phyloP scores from a whole-genome alignment of 805 yeast genomes.

The Candida andamanensis region DNA sequence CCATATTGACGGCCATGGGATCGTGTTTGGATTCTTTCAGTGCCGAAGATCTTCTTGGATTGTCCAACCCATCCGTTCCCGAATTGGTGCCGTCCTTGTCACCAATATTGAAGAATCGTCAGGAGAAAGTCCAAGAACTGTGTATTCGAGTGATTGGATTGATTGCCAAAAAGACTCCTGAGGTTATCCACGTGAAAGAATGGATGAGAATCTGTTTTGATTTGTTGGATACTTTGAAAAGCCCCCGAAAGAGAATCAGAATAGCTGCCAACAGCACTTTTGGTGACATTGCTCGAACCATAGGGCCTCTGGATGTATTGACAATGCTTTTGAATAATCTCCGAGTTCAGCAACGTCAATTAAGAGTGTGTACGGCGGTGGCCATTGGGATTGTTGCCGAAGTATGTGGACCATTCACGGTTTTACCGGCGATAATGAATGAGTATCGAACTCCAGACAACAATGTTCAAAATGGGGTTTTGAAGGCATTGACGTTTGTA shows the following conservation, averaged over 20 bases:
- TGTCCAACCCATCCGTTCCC: slow-evolving; percentile 63
- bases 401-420: slow-evolving; percentile 87
- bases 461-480: slow-evolving; percentile 91
- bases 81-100: slow-evolving; percentile 84
- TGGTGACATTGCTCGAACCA: slow-evolving; percentile 84
- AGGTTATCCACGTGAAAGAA: slow-evolving; percentile 81
- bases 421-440: slow-evolving; percentile 90
- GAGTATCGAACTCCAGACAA: slow-evolving; percentile 90
- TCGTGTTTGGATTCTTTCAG: slow-evolving; percentile 59
- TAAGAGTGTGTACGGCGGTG: slow-evolving; percentile 94
- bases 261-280: slow-evolving; percentile 85
- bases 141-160: slow-evolving; percentile 75
- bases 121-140: slow-evolving; percentile 85
- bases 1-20: slow-evolving; percentile 67
- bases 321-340: slow-evolving; percentile 79
- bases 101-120: slow-evolving; percentile 84
- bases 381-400: slow-evolving; percentile 97
- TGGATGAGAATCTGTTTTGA: slow-evolving; percentile 98
- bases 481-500: slow-evolving; percentile 85
- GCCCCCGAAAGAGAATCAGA: slow-evolving; percentile 70
- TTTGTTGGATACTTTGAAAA: slow-evolving; percentile 79
- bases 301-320: slow-evolving; percentile 94
- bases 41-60: slow-evolving; percentile 47
- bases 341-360: slow-evolving; percentile 91
- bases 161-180: slow-evolving; percentile 77